Evolutionary conservation across 2,329 filamentous ascomycete genomes (phyloP).

Genomic region (Curvularia sp.): DNA sequence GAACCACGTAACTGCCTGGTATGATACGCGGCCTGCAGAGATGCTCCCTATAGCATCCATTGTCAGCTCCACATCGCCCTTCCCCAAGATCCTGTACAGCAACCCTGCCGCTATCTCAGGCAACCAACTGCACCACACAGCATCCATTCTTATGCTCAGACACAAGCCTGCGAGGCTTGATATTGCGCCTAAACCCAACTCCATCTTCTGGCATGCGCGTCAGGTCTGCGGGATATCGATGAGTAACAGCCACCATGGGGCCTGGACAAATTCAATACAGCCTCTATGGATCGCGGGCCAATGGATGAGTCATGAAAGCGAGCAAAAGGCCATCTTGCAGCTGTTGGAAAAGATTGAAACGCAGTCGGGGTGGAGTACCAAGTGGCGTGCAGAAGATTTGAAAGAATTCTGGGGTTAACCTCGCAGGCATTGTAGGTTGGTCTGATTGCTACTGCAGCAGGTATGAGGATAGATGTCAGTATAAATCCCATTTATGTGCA

Average conservation of each 20-base stretch:
- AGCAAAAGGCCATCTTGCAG: conserved; percentile 57
- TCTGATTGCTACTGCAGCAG: background rate
- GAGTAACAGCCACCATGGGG: conserved; percentile 55
- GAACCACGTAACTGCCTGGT: conserved; percentile 46
- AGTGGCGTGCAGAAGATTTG: conserved; percentile 62
- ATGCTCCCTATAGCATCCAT: conserved; percentile 21
- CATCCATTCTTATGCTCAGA: conserved; percentile 21
- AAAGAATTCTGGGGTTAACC: conserved; percentile 59
- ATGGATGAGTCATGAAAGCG: conserved; percentile 55
- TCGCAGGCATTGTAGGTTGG: background rate
- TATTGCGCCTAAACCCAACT: conserved; percentile 26
- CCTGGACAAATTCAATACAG: conserved; percentile 57
- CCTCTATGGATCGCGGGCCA: conserved; percentile 59
- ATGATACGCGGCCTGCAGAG: conserved; percentile 36
- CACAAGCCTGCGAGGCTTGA: conserved; percentile 37
- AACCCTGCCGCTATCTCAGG: conserved; percentile 29
- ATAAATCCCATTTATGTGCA: background rate
- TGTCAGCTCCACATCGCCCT: conserved; percentile 12
- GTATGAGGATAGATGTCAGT: background rate
- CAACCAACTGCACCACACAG: conserved; percentile 28
- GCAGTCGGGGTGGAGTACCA: conserved; percentile 62
- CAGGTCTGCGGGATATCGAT: conserved; percentile 58
- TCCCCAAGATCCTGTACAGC: conserved; percentile 25
- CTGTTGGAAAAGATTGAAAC: conserved; percentile 59
- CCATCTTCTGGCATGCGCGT: conserved; percentile 58